Base-by-base conservation (phyloP, 2,329 filamentous ascomycete genomes). In the Basipetospora sp. region DNA sequence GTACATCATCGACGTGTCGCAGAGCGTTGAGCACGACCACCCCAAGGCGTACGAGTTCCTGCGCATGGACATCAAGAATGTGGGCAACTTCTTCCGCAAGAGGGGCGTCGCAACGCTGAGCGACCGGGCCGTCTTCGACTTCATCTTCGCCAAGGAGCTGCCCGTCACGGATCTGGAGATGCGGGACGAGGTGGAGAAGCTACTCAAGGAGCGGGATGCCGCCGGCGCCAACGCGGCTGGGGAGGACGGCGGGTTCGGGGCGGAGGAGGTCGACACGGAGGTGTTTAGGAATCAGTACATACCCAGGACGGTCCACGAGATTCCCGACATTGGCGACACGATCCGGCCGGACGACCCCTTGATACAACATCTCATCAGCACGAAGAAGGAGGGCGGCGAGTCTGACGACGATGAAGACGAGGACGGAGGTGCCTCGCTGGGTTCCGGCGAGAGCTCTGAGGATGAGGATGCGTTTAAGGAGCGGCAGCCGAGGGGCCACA, bases 11-110 rank as follows among this genome's bases (percentile, higher is more conserved):
- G 90, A 98, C 58, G 90, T 98, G 31, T 94, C 85, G 40, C 90
- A 98, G 62, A 90, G 82, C 52, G 90, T 98, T 15, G 92, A 96
- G 63, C 87, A 92, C 48, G 88, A 96, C 49, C 90, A 98, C 56
- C 90, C 90, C 0, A 74, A 84, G 41, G 88, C 83, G 2, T 68
- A 93, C 20, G 88, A 96, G 54, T 98, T 98, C 53, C 59, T 98
- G 49, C 78, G 90, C 25, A 96, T 94, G 87, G 90, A 98, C 53
- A 86, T 98, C 59, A 96, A 94, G 67, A 98, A 98, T 53, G 76
- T 93, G 2, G 80, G 77, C 16, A 85, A 93, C 56, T 98, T 93
- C 60, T 98, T 96, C 72, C 69, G 77, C 20, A 72, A 82, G 15
- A 80, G 94, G 55, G 80, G 80, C 29, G 85, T 96, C 2, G 77